phyloP scores from a whole-genome alignment of 257 asterid genomes.

The Gardenia jasminoides region DNA sequence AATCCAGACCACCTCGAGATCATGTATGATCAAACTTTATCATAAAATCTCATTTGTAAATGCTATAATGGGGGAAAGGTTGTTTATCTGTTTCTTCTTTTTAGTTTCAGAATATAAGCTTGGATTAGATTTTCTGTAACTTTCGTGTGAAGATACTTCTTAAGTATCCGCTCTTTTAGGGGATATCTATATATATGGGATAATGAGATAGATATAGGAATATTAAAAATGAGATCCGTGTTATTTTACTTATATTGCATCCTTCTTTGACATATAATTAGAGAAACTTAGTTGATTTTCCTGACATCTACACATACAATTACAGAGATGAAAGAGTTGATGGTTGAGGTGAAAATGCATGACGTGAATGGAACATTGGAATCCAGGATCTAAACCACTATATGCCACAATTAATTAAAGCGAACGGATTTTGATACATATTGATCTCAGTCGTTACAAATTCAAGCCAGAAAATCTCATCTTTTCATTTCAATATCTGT shows the following conservation, averaged over 20 bases:
- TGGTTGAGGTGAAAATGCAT: not conserved
- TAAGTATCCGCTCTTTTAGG: not conserved
- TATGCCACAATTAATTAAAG: not conserved
- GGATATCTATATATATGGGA: not conserved
- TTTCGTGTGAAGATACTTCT: not conserved
- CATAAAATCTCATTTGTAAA: not conserved
- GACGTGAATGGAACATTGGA: no score
- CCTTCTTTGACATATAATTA: no score
- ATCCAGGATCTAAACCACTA: not conserved
- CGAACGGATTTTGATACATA: no score
- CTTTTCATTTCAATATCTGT: no score
- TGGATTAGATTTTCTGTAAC: conserved; percentile 1
- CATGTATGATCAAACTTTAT: not conserved
- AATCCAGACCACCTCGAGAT: not conserved
- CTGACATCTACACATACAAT: not conserved
- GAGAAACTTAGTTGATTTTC: no score
- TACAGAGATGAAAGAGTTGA: not conserved
- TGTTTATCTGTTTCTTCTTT: conserved; percentile 9
- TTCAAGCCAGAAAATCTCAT: not conserved
- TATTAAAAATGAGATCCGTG: not conserved
- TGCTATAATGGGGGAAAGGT: not conserved
- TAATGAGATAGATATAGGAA: not conserved
- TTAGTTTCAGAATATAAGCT: conserved; percentile 3
- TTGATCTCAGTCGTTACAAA: no score
- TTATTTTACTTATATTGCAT: not conserved